Evolutionary conservation across 495 filamentous ascomycete species (phyloP), one percentile per base, ranked within the genome.

Genomic region (Filosporella fistucella): DNA sequence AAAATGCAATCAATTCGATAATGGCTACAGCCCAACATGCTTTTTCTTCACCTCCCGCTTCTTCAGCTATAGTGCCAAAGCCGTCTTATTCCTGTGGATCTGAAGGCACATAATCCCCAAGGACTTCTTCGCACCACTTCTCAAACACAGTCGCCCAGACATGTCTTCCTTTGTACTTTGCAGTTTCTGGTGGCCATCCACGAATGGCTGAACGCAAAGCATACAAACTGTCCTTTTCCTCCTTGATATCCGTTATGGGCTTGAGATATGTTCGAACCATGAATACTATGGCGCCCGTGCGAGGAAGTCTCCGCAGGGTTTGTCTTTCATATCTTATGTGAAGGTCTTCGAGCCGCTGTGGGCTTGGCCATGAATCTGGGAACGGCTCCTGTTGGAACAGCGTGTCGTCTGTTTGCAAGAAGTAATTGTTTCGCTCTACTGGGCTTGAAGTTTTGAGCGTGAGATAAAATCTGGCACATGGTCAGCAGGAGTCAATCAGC

Each of bases 51-150:
- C n/a, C n/a, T n/a, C n/a, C n/a, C n/a, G n/a, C n/a, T n/a, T n/a
- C n/a, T n/a, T n/a, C n/a, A n/a, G n/a, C n/a, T n/a, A n/a, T n/a
- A n/a, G n/a, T n/a, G n/a, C n/a, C n/a, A n/a, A n/a, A n/a, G n/a
- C n/a, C n/a, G n/a, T n/a, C n/a, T n/a, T n/a, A n/a, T n/a, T n/a
- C n/a, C n/a, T n/a, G n/a, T n/a, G n/a, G n/a, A n/a, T n/a, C n/a
- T n/a, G n/a, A n/a, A n/a, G 81, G 81, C 41, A 83, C 80, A n/a
- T 82, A 76, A 65, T 88, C 80, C 18, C 76, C 61, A 32, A 75
- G 44, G 6, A 67, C 56, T 35, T 76, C 68, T 45, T 66, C 61
- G 51, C 69, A 49, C 45, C 63, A 76, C 23, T 69, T 65, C 46
- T 74, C 49, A 4, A 75, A 68, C 14, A 65, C 67, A 1, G 52